Evolutionary conservation across 106 monocot genomes (phyloP).

Genomic region (Phalaenopsis equestris): DNA sequence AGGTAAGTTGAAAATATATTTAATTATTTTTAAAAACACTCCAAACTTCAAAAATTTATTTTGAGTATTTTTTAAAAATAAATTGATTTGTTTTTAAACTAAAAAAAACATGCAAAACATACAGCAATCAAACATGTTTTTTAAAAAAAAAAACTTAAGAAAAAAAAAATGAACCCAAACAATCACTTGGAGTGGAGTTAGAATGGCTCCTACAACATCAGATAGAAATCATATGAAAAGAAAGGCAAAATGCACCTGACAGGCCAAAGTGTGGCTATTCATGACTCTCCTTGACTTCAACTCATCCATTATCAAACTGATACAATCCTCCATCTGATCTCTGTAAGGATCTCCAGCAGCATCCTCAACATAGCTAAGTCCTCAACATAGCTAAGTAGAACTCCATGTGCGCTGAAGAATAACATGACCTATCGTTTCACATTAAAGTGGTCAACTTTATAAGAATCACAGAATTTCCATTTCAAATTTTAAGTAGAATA

Average conservation of each 20-base stretch:
- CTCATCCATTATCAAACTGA: slow-evolving; percentile 78
- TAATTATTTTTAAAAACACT: no score
- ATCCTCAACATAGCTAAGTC: slow-evolving; percentile 85
- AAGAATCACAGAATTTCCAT: neutral
- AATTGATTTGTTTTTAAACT: no score
- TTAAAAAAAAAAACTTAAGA: no score
- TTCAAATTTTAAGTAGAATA: neutral
- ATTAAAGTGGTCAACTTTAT: neutral
- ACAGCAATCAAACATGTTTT: no score
- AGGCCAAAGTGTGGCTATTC: slow-evolving; percentile 83
- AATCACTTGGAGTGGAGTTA: no score
- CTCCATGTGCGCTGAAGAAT: slow-evolving; percentile 99
- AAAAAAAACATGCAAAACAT: no score
- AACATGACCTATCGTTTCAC: slow-evolving; percentile 62
- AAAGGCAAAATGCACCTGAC: slow-evolving; percentile 56
- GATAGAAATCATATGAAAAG: neutral
- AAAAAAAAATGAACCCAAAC: no score
- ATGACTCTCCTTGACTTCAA: slow-evolving; percentile 70
- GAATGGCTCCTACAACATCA: no score
- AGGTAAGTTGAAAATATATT: no score
- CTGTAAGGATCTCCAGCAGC: slow-evolving; percentile 92
- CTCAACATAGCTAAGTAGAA: slow-evolving; percentile 88
- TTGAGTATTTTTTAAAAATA: no score
- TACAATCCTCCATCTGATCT: slow-evolving; percentile 98
- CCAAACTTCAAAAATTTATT: no score